Conservation (phyloP, 148 eudicot genomes). For the Dysphania ambrosioides region DNA sequence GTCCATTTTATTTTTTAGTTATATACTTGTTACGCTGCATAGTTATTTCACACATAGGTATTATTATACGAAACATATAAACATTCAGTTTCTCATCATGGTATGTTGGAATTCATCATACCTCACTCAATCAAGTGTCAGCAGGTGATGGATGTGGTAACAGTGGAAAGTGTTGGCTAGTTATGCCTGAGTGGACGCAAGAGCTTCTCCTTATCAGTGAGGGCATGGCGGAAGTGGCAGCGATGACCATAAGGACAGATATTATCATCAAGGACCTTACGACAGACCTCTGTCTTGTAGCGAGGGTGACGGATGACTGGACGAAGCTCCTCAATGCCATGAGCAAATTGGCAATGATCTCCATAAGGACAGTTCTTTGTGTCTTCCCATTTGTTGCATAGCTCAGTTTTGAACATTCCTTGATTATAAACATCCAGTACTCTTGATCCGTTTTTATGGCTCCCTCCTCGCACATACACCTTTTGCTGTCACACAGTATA, state of each 20-base stretch:
- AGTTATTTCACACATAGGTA: conserved; percentile 2
- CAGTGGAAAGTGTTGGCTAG: conserved; percentile 12
- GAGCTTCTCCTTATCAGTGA: conserved; percentile 55
- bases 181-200: conserved; percentile 34
- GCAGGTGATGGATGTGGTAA: background rate
- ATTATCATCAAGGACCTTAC: conserved; percentile 66
- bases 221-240: conserved; percentile 77
- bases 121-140: conserved; percentile 14
- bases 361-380: conserved; percentile 59
- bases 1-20: background rate
- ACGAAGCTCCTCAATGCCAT: conserved; percentile 63
- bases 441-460: conserved; percentile 44
- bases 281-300: conserved; percentile 77
- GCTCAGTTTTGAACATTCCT: conserved; percentile 73
- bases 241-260: conserved; percentile 82
- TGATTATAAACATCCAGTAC: conserved; percentile 70
- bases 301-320: conserved; percentile 81
- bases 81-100: conserved; percentile 7
- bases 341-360: conserved; percentile 67
- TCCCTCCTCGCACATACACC: conserved; percentile 57
- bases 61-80: conserved; percentile 6
- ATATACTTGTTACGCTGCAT: background rate
- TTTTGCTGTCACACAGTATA: conserved; percentile 39
- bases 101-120: conserved; percentile 1
- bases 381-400: conserved; percentile 85